These are phyloP conservation scores for Trypanosoma theileri DNA, from an alignment of 208 protist species.

Conservation along the genomic window DNA sequence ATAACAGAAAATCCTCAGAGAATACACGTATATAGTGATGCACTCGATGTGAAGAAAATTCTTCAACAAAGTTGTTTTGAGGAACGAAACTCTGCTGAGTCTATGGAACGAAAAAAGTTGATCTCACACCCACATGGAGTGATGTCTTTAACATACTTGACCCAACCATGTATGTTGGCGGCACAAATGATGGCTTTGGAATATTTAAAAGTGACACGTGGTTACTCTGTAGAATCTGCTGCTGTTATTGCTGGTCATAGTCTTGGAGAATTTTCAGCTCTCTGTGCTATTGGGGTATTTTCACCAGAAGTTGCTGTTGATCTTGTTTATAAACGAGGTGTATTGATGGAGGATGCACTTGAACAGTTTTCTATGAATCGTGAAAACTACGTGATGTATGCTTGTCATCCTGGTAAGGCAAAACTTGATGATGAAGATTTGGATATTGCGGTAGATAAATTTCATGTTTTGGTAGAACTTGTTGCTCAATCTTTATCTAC, in stretches of 20 bases:
- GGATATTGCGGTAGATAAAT: constrained; percentile 56
- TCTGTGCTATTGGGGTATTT: constrained; percentile 72
- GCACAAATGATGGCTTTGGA: constrained; percentile 53
- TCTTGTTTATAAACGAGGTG: constrained; percentile 72
- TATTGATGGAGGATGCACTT: constrained; percentile 80
- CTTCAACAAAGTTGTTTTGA: constrained; percentile 40
- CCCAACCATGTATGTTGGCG: constrained; percentile 79
- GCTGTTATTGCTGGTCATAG: constrained; percentile 76
- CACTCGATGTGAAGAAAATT: constrained; percentile 48
- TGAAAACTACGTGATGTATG: constrained; percentile 68
- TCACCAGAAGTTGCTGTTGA: constrained; percentile 67
- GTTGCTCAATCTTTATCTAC: constrained; percentile 52
- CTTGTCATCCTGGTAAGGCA: constrained; percentile 73
- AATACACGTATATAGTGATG: constrained; percentile 41
- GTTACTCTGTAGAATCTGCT: constrained; percentile 29
- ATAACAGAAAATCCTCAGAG: constrained; percentile 77
- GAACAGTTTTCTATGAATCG: constrained; percentile 28
- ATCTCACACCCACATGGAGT: constrained; percentile 65
- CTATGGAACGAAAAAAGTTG: constrained; percentile 29
- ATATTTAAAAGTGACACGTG: constrained; percentile 22
- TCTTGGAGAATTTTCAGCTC: constrained; percentile 85
- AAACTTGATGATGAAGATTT: constrained; percentile 44
- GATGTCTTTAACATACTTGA: constrained; percentile 74
- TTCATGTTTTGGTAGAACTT: constrained; percentile 81
- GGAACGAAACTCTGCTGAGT: constrained; percentile 53